These are phyloP conservation scores for Plasmodium billcollinsi DNA, from an alignment of 169 alveolate species.

Conservation along the genomic window DNA sequence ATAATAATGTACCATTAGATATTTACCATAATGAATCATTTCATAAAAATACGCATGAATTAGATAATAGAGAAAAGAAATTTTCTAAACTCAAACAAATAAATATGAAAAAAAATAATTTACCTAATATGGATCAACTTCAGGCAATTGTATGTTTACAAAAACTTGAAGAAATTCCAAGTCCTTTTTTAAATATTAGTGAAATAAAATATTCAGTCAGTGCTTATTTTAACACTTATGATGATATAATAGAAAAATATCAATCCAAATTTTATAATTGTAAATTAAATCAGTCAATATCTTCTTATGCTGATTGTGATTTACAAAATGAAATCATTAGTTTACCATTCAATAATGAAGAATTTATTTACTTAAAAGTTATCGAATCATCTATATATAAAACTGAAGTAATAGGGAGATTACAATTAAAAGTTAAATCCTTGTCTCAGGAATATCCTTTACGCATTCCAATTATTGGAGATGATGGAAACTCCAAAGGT, in stretches of 20 bases:
- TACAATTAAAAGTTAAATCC: conserved; percentile 82
- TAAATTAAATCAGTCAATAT: conserved; percentile 45
- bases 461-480: conserved; percentile 84
- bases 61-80: conserved; percentile 9
- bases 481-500: conserved; percentile 81
- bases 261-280: conserved; percentile 80
- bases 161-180: conserved; percentile 83
- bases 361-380: conserved; percentile 81
- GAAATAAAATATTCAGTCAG: conserved; percentile 80
- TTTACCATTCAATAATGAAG: conserved; percentile 84
- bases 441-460: conserved; percentile 83
- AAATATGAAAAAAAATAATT: background rate
- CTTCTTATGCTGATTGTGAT: conserved; percentile 80
- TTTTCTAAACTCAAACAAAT: conserved; percentile 22
- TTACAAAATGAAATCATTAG: conserved; percentile 81
- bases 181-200: conserved; percentile 48
- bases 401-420: conserved; percentile 82
- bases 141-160: conserved; percentile 76
- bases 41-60: conserved; percentile 5
- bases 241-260: conserved; percentile 80
- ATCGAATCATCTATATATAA: conserved; percentile 80
- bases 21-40: too few species aligned
- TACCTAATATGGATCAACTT: conserved; percentile 21
- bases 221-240: conserved; percentile 82
- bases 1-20: conserved; percentile 7